A percentile compares a stretch with the other conserved stretches of the same genome.
Conservation (phyloP, 805 yeast genomes). For the Metahyphopichia silvanorum region DNA sequence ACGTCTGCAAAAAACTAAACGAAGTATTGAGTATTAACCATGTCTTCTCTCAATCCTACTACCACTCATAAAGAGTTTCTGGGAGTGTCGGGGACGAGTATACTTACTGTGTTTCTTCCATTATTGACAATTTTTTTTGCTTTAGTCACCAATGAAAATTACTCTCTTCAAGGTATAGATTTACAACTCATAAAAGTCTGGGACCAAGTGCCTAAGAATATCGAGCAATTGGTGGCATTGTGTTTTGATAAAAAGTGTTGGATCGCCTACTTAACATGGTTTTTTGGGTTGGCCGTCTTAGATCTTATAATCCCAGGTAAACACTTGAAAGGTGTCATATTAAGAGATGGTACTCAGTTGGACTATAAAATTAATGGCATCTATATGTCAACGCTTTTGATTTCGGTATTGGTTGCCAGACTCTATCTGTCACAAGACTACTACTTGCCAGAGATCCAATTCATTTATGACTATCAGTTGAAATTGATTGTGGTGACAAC, state of each 20-base stretch:
- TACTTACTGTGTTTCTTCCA: slow-evolving; percentile 68
- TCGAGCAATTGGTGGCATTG: slow-evolving; percentile 18
- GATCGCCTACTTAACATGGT: slow-evolving; percentile 72
- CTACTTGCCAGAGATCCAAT: slow-evolving; percentile 74
- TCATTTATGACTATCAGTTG: slow-evolving; percentile 63
- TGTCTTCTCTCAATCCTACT: slow-evolving; percentile 55
- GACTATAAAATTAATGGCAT: slow-evolving; percentile 81
- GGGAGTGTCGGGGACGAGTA: slow-evolving; percentile 73
- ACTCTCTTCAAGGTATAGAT: slow-evolving; percentile 47
- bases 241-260: slow-evolving; percentile 51
- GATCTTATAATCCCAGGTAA: slow-evolving; percentile 64
- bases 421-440: slow-evolving; percentile 45
- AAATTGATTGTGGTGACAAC: slow-evolving; percentile 63
- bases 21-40: slow-evolving; percentile 3
- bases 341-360: slow-evolving; percentile 75
- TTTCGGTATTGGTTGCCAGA: slow-evolving; percentile 47
- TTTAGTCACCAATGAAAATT: slow-evolving; percentile 57
- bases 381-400: slow-evolving; percentile 43
- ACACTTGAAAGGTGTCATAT: slow-evolving; percentile 56
- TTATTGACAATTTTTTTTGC: slow-evolving; percentile 55
- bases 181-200: slow-evolving; percentile 39
- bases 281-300: slow-evolving; percentile 55
- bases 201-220: slow-evolving; percentile 29
- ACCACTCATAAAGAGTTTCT: slow-evolving; percentile 73
- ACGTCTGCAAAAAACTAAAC: background rate